Evolutionary conservation across 75 land plant genomes (phyloP), one percentile per base, ranked within the genome.

Genomic region (Sequoiadendron giganteum): DNA sequence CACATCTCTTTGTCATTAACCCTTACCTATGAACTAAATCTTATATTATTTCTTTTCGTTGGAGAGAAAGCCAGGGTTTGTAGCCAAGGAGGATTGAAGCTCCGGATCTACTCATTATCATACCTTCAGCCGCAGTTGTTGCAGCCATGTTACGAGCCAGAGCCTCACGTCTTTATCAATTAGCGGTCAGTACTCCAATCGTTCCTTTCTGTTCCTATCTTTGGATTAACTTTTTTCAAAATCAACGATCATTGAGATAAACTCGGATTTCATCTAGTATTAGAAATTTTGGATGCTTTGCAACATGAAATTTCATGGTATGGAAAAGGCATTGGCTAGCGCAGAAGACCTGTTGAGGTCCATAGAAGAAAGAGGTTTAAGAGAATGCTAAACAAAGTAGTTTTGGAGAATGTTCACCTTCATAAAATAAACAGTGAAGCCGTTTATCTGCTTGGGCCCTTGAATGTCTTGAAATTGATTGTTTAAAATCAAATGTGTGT

Each of bases 111-210:
- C 45, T 76, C 39, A 76, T 76, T 76, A 14, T 42, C 34, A 82
- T 47, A 47, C 45, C 5, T 48, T 47, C 49, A 9, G 25, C 14
- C n/a, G 45, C 52, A 82, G 84, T 15, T 82, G 49, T n/a, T 43
- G 48, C 34, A 82, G 48, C 84, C 54, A 82, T 82, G 84, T 11
- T 82, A 45, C 84, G 84, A 82, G 47, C 84, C 84, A 47, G 84
- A 11, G 49, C 52, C 49, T 82, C 49, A 11, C 84, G 84, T 47
- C 52, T 82, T 21, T 30, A 28, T 73, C 39, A 73, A 10, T 14
- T 73, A 73, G 32, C 10, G 77, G 77, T 73, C 14, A 32, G 76
- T 30, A 38, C 11, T 73, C 36, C 76, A 73, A 34, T 73, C 4
- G 0, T 73, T 34, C 38, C 36, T 73, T 73, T 65, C 9, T 25